Conservation (phyloP, 768 basidiomycete genomes). For the Naganishia onofrii region DNA sequence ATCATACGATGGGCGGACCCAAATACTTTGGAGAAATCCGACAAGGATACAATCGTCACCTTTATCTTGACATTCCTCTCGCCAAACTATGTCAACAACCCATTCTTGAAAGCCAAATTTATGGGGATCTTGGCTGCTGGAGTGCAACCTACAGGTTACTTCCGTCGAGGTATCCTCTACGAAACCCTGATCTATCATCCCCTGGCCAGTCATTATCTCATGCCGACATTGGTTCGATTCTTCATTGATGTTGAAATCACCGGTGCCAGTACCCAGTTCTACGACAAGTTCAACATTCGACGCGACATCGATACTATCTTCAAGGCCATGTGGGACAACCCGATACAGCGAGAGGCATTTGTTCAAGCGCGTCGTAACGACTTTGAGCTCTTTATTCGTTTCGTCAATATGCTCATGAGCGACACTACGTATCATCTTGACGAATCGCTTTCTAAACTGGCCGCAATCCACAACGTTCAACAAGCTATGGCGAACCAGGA, state of each 20-base stretch:
- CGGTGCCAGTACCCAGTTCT: constrained; percentile 96
- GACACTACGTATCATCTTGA: constrained; percentile 98
- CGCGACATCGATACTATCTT: constrained; percentile 84
- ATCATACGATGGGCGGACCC: constrained; percentile 62
- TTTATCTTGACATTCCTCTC: constrained; percentile 90
- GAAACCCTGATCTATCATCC: constrained; percentile 78
- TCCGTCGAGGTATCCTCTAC: constrained; percentile 62
- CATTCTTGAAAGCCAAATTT: constrained; percentile 92
- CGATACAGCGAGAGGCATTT: constrained; percentile 79
- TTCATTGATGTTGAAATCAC: constrained; percentile 97
- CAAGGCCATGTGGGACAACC: constrained; percentile 88
- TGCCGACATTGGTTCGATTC: constrained; percentile 86
- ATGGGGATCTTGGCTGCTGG: constrained; percentile 67
- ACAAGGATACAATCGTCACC: constrained; percentile 78
- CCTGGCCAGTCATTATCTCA: constrained; percentile 79
- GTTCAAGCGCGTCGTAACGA: constrained; percentile 70
- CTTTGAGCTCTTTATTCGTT: constrained; percentile 88
- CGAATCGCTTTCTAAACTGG: constrained; percentile 83
- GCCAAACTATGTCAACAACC: constrained; percentile 98
- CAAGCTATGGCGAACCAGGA: constrained; percentile 73
- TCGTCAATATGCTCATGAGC: constrained; percentile 97
- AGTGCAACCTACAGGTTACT: constrained; percentile 47
- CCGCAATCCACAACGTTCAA: constrained; percentile 83
- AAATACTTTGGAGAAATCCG: constrained; percentile 75
- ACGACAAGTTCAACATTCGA: constrained; percentile 76